Percentiles rank a stretch among this genome's conserved stretches.
Conservation (phyloP, 768 basidiomycete genomes). For the Thelephora ganbajun region DNA sequence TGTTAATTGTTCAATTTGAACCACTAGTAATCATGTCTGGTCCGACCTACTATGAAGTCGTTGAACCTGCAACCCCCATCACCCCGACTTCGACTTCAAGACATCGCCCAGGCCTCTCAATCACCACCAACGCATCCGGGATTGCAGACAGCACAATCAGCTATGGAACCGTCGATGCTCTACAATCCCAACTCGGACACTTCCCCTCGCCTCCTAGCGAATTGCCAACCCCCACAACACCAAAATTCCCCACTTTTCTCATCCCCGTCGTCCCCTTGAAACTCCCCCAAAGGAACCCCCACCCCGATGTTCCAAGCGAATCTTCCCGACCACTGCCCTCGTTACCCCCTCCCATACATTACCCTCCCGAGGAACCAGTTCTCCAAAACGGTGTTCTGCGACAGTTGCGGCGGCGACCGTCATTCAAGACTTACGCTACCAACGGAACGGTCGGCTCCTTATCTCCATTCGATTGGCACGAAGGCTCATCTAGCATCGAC, state of each 20-base stretch:
- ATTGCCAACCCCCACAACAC: constrained; percentile 17
- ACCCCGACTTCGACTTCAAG: neutral
- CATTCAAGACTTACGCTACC: neutral
- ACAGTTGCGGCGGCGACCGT: neutral
- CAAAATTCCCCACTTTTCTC: constrained; percentile 13
- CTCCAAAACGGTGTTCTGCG: neutral
- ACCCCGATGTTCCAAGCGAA: neutral
- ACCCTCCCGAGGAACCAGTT: neutral
- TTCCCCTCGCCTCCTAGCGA: constrained; percentile 40
- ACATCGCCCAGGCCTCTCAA: constrained; percentile 26
- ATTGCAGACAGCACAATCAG: constrained; percentile 44
- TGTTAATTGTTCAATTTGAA: too few species aligned
- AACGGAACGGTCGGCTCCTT: constrained; percentile 1
- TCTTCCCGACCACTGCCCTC: neutral
- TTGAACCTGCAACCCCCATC: neutral
- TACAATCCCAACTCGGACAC: constrained; percentile 24
- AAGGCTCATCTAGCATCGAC: constrained; percentile 43
- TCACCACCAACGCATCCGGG: constrained; percentile 40
- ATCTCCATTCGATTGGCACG: constrained; percentile 34
- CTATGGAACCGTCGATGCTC: constrained; percentile 20
- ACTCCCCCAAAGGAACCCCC: constrained; percentile 2
- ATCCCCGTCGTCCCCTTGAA: constrained; percentile 8
- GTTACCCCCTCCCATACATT: neutral
- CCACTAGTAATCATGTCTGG: too few species aligned
- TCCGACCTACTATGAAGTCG: too few species aligned